phyloP scores from a whole-genome alignment of 768 basidiomycete species.

The Russula griseocarnosa region DNA sequence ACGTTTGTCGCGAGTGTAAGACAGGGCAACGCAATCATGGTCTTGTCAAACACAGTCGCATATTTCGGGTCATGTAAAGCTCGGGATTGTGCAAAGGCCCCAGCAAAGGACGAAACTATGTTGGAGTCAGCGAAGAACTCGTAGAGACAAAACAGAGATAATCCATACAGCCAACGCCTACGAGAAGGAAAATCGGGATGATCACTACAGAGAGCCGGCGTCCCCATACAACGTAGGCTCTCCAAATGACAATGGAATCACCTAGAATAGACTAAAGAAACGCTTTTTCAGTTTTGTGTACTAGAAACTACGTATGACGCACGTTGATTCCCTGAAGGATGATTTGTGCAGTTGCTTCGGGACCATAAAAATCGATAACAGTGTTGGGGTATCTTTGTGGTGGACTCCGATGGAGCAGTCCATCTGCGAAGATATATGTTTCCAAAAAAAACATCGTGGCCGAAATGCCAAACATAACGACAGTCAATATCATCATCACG shows the following conservation, averaged over 20 bases:
- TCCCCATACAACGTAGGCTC: conserved; percentile 22
- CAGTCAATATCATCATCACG: conserved; percentile 15
- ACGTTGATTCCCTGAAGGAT: conserved; percentile 16
- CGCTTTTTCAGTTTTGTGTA: background rate
- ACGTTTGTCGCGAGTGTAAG: conserved; percentile 23
- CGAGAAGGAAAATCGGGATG: conserved; percentile 17
- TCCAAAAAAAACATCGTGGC: conserved; percentile 12
- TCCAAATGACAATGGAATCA: conserved; percentile 26
- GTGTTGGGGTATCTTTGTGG: conserved; percentile 9
- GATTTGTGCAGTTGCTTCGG: background rate
- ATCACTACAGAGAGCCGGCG: conserved; percentile 14
- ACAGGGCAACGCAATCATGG: conserved; percentile 7
- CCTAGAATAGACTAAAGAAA: conserved; percentile 16
- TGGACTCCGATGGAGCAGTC: conserved; percentile 14
- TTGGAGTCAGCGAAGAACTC: background rate
- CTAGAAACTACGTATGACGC: background rate
- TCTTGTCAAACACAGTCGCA: background rate
- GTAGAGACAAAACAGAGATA: background rate
- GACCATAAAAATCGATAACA: background rate
- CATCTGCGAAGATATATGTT: conserved; percentile 7
- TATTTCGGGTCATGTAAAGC: background rate
- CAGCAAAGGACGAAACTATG: conserved; percentile 15
- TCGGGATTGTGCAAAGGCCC: conserved; percentile 5
- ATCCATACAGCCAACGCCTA: conserved; percentile 17
- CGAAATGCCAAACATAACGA: conserved; percentile 21